phyloP scores from a whole-genome alignment of 2,329 filamentous ascomycete species.

The Diaporthe humulicola region DNA sequence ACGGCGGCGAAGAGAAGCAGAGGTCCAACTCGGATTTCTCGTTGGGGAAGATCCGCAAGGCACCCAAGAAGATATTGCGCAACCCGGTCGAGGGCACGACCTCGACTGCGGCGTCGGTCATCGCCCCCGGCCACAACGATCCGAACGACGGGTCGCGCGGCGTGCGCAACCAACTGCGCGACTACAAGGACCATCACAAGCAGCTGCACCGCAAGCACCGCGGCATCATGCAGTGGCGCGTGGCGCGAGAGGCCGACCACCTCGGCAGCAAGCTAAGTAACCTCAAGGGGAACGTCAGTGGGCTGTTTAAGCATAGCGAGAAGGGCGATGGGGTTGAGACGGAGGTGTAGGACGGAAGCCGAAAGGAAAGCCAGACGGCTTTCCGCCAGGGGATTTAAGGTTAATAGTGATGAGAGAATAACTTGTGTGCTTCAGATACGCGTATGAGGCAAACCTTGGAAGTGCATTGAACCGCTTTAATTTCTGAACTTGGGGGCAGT shows the following conservation, averaged over 20 bases:
- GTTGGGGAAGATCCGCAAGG: conserved; percentile 49
- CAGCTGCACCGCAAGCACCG: conserved; percentile 75
- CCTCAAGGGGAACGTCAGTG: conserved; percentile 70
- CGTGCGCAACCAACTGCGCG: conserved; percentile 64
- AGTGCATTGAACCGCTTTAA: background rate
- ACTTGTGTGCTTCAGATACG: background rate
- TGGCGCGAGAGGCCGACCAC: conserved; percentile 64
- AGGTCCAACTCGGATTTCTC: conserved; percentile 37
- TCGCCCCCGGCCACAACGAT: conserved; percentile 49
- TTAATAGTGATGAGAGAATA: background rate
- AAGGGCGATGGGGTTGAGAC: conserved; percentile 75
- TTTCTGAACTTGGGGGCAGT: background rate
- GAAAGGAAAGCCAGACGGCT: background rate
- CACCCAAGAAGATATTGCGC: conserved; percentile 44
- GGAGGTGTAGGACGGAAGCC: conserved; percentile 66
- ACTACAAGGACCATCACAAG: conserved; percentile 71
- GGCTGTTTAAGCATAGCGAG: conserved; percentile 70
- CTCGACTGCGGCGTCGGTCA: conserved; percentile 39
- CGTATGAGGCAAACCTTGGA: background rate
- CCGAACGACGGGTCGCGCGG: conserved; percentile 60
- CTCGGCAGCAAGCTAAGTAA: conserved; percentile 64
- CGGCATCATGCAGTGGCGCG: conserved; percentile 81
- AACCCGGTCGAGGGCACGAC: conserved; percentile 37
- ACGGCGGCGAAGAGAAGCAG: conserved; percentile 43
- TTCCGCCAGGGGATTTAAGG: too few relatives aligned